phyloP scores from a whole-genome alignment of 306 rosid species.

The Pterocarpus santalinus region DNA sequence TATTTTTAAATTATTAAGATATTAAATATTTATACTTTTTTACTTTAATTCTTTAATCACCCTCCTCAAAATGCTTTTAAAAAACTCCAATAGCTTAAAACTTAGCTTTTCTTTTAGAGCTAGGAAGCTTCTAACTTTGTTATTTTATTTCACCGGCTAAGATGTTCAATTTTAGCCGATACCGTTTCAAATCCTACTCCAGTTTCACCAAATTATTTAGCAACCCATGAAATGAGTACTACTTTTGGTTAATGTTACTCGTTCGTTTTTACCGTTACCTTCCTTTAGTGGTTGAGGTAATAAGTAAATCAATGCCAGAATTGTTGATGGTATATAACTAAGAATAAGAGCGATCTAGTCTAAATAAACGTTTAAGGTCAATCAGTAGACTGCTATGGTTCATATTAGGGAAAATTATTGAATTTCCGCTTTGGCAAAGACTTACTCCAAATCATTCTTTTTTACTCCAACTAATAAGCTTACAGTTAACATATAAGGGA shows the following conservation, averaged over 20 bases:
- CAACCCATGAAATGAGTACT: not conserved
- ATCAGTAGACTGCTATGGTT: not conserved
- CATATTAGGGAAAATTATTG: not conserved
- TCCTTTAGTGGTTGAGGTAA: no score
- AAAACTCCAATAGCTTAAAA: slow-evolving; percentile 1
- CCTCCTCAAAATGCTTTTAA: not conserved
- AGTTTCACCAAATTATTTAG: not conserved
- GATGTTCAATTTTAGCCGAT: not conserved
- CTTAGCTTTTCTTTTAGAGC: not conserved
- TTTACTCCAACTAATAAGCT: not conserved
- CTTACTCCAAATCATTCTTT: not conserved
- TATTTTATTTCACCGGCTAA: not conserved
- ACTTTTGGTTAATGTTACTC: not conserved
- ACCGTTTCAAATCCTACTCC: not conserved
- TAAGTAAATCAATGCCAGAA: no score
- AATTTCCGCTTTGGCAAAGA: not conserved
- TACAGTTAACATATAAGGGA: not conserved
- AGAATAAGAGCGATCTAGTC: no score
- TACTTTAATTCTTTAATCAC: not conserved
- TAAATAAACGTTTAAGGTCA: no score
- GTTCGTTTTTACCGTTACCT: no score
- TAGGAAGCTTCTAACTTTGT: slow-evolving; percentile 10
- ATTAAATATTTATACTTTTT: not conserved
- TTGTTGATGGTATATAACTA: no score
- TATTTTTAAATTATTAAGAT: not conserved